Percentiles rank a stretch among this genome's conserved stretches.
phyloP scores from a whole-genome alignment of 140 eudicot genomes.

The Ambrosia hybrid region DNA sequence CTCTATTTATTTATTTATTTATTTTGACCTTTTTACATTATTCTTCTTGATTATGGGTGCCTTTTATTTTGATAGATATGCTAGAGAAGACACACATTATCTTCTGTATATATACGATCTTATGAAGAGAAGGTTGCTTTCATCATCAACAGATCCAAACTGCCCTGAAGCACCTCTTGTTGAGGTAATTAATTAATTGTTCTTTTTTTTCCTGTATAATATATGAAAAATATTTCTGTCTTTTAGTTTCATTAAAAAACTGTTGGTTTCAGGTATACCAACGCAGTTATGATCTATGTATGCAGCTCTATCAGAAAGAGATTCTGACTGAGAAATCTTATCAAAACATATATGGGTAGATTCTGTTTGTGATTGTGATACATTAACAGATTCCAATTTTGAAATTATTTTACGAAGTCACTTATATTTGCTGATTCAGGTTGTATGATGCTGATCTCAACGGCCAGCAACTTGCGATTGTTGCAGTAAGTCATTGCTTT shows the following conservation, averaged over 20 bases:
- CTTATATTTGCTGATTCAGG: conserved; percentile 44
- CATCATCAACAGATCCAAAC: conserved; percentile 59
- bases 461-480: conserved; percentile 93
- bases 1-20: too few species aligned
- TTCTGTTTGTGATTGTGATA: conserved; percentile 4
- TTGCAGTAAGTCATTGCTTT: conserved; percentile 63
- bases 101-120: conserved; percentile 81
- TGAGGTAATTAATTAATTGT: conserved; percentile 47
- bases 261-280: conserved; percentile 15
- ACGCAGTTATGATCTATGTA: conserved; percentile 56
- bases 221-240: too few species aligned
- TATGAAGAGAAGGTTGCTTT: conserved; percentile 62
- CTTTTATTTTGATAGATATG: conserved; percentile 55
- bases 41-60: conserved; percentile 4
- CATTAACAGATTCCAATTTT: neutral
- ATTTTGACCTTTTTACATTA: neutral
- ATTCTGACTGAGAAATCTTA: conserved; percentile 67
- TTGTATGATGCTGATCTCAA: conserved; percentile 66
- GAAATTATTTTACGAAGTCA: neutral
- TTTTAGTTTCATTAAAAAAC: neutral
- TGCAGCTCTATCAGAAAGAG: conserved; percentile 88
- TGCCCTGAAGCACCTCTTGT: conserved; percentile 62
- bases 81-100: conserved; percentile 95
- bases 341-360: conserved; percentile 83
- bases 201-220: too few species aligned